Base-by-base conservation (phyloP, 257 asterid genomes). In the Penstemon davidsonii region DNA sequence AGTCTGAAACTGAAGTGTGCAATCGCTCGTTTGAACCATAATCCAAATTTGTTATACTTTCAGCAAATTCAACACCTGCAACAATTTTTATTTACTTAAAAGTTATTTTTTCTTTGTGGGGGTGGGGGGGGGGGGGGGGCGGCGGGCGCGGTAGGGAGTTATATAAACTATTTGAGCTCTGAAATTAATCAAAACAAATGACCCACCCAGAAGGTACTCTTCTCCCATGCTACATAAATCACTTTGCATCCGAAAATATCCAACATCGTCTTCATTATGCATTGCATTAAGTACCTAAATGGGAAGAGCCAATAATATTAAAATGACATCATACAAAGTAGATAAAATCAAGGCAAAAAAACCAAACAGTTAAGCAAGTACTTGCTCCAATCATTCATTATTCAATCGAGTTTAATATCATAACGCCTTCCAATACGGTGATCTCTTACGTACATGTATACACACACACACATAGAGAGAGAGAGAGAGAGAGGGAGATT, bases 191-290 rank as follows among this genome's bases (percentile, higher is more conserved):
- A 54, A 52, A 66, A 63, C 41, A 39, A 42, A 3, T 47, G 51
- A 25, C 68, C 67, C 51, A 92, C 98, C 98, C 80, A 88, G 78
- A 76, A 92, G 91, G 75, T 88, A 92, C 66, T 87, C 97, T 63
- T 87, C 97, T 25, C 92, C 91, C 72, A 76, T 66, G 82, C 85
- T 79, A 69, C 88, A 86, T 70, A 76, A 86, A 59, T 82, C 89
- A 81, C 79, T 81, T 55, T 81, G 86, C 74, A 76, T 73, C 67
- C 83, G 81, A 72, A 80, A 71, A 60, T 82, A 82, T 61, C 87
- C 92, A 68, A 76, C 76, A 70, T 81, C 90, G 67, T 62, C 81
- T 67, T 82, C 88, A 67, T 50, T 67, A 47, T 68, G 83, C 71
- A 78, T 82, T 45, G 82, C 62, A 77, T 85, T 86, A 70, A 81